Base-by-base conservation (phyloP, 2,329 filamentous ascomycete genomes). In the Periconia macrospinosa region DNA sequence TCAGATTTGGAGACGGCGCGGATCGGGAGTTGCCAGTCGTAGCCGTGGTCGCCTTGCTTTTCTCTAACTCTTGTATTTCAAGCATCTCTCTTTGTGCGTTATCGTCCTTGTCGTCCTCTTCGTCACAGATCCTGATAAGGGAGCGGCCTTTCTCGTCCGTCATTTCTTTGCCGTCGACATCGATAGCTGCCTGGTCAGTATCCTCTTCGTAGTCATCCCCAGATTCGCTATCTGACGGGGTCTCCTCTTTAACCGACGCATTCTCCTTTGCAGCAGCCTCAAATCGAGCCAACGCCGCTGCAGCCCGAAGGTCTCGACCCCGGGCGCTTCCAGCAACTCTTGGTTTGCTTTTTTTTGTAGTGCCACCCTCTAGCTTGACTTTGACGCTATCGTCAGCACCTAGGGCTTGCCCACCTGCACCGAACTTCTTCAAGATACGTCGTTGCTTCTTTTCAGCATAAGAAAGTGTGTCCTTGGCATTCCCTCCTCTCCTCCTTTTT, bases 391-490 rank as follows among this genome's bases (percentile, higher is more conserved):
- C 86, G 56, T 92, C 89, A 3, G 85, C 86, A 0, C 90, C 90
- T 1, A 94, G 76, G 0, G 83, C 76, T 27, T 85, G 77, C 0
- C 90, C 90, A 42, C 87, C 86, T 27, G 78, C 81, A 5, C 90
- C 90, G 71, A 94, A 93, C 71, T 91, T 92, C 73, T 84, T 91
- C 60, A 85, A 74, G 44, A 91, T 91, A 49, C 86, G 81, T 57
- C 84, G 80, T 69, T 91, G 86, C 70, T 91, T 87, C 63, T 83
- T 81, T 74, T 93, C 89, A 44, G 87, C 85, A 71, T 91, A 91
- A 6, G 81, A 85, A 30, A 87, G 63, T 43, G 78, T 74, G 27
- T 79, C 76, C 61, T 75, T 77, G 47, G 81, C 74, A 30, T 67
- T 71, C 2, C 56, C 61, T 3, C 61, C 72, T 63, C 73, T 61